Base-by-base conservation (phyloP, 75 land plant species). In the Gnetum montanum region DNA sequence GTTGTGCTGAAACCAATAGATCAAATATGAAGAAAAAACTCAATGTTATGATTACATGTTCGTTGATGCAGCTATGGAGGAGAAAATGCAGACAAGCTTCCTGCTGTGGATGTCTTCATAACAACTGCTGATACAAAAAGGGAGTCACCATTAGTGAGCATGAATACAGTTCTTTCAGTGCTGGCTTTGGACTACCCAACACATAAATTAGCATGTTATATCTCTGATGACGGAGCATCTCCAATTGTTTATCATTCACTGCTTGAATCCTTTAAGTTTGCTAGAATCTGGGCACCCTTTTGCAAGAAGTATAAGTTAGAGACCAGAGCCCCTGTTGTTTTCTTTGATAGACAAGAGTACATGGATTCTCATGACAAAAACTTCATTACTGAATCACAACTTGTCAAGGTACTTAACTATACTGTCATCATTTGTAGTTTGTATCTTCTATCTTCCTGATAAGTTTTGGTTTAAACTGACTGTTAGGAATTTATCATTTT, bases 241-340 rank as follows among this genome's bases (percentile, higher is more conserved):
- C 47, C 66, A 8, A 22, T 67, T 49, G 74, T 65, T 47, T 67
- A 54, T 35, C 60, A 44, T 33, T 45, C 77, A 7, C 31, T 79
- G 8, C 20, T 69, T 13, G 65, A 74, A 47, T 67, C 83, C 3
- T 24, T 53, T 0, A 61, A 45, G 43, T 79, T 79, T 51, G 74
- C 83, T 2, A 59, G 53, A 44, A 43, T 34, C 6, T 79, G 82
- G 82, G 64, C 67, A 8, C 73, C 82, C 8, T 79, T 74, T 30
- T 79, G 82, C 45, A 73, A 34, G 61, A 70, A 57, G 22, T 60
- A 65, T 27, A 33, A 37, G 5, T 33, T 79, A 29, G 20, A 31
- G 46, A 34, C 44, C n/a, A 62, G 77, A 41, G 67, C 75, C 23
- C 77, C 82, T 1, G 52, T 48, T 20, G 37, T 47, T 3, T 74